Evolutionary conservation across 2,329 filamentous ascomycete species (phyloP).

Genomic region (Penicillium sp.): DNA sequence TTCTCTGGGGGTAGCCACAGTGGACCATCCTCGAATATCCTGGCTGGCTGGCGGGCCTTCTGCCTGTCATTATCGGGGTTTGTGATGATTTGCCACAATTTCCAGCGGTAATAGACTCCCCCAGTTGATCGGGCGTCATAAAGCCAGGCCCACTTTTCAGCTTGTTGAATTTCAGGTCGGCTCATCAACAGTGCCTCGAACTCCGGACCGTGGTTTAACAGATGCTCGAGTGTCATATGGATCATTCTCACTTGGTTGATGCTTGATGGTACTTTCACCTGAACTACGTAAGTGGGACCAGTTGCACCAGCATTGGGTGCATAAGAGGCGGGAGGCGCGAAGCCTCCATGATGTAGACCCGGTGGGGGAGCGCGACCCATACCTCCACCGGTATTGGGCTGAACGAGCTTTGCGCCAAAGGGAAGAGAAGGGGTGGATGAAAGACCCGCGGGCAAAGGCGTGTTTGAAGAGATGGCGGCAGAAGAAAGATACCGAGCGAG

Average conservation of each 20-base stretch:
- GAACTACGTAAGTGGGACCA: slow-evolving; percentile 62
- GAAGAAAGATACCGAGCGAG: slow-evolving; percentile 83
- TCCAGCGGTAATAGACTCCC: slow-evolving; percentile 90
- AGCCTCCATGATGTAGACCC: slow-evolving; percentile 59
- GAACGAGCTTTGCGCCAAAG: slow-evolving; percentile 73
- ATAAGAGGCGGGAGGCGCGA: slow-evolving; percentile 77
- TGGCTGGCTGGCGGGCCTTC: slow-evolving; percentile 55
- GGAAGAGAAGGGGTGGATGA: slow-evolving; percentile 61
- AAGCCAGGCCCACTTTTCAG: slow-evolving; percentile 92
- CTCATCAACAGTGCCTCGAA: slow-evolving; percentile 94
- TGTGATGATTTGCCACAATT: slow-evolving; percentile 83
- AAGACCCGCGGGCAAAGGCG: slow-evolving; percentile 49
- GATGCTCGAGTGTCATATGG: slow-evolving; percentile 79
- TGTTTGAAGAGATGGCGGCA: slow-evolving; percentile 60
- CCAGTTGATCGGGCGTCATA: slow-evolving; percentile 80
- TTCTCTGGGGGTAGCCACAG: slow-evolving; percentile 77
- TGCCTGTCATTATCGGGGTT: slow-evolving; percentile 51
- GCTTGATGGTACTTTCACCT: slow-evolving; percentile 74
- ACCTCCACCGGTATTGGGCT: slow-evolving; percentile 48
- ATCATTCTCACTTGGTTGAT: slow-evolving; percentile 79
- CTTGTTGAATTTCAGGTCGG: slow-evolving; percentile 74
- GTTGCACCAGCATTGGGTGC: slow-evolving; percentile 49
- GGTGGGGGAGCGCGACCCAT: slow-evolving; percentile 52
- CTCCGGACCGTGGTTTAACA: slow-evolving; percentile 78
- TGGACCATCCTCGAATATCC: slow-evolving; percentile 72